These are phyloP conservation scores for Stachybotrys elegans DNA, from an alignment of 2,329 filamentous ascomycete genomes.

Conservation along the genomic window DNA sequence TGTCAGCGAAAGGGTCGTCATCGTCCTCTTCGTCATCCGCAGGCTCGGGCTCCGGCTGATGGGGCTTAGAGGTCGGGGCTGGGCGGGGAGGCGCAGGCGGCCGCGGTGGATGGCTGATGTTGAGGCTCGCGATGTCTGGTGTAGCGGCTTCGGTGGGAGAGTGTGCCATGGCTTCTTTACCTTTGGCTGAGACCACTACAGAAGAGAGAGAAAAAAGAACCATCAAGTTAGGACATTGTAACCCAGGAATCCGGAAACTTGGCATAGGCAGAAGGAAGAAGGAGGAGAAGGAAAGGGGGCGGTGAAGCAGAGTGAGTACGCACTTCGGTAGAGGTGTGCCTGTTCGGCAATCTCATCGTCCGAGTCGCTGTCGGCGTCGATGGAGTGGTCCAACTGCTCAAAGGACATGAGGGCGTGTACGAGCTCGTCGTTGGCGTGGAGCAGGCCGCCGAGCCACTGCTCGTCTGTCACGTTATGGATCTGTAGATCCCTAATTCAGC, in stretches of 20 bases:
- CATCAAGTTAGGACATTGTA: too few species aligned
- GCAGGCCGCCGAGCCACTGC: slow-evolving; percentile 83
- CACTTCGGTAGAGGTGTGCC: slow-evolving; percentile 60
- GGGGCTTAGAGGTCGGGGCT: slow-evolving; percentile 18
- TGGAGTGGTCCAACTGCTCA: slow-evolving; percentile 84
- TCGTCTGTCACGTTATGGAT: slow-evolving; percentile 90
- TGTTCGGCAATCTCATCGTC: slow-evolving; percentile 65
- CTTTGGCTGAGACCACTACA: slow-evolving; percentile 52
- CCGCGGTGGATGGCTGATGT: slow-evolving; percentile 32
- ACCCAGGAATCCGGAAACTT: neutral
- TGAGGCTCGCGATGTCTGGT: slow-evolving; percentile 40
- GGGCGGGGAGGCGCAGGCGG: slow-evolving; percentile 38
- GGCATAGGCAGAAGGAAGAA: neutral
- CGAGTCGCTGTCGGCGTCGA: slow-evolving; percentile 69
- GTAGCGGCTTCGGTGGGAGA: slow-evolving; percentile 34
- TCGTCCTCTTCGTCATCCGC: slow-evolving; percentile 68
- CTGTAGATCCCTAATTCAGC: slow-evolving; percentile 26
- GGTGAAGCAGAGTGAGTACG: slow-evolving; percentile 20
- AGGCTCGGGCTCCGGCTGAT: slow-evolving; percentile 16
- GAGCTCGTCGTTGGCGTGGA: slow-evolving; percentile 95
- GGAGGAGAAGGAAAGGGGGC: slow-evolving; percentile 10
- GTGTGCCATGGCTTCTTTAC: slow-evolving; percentile 38
- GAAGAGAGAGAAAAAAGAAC: slow-evolving; percentile 14
- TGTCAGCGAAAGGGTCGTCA: slow-evolving; percentile 83
- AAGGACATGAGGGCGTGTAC: slow-evolving; percentile 90